A percentile compares a stretch with the other conserved stretches of the same genome.
Evolutionary conservation across 2,329 filamentous ascomycete genomes (phyloP).

Genomic region (Aspergillus niger): DNA sequence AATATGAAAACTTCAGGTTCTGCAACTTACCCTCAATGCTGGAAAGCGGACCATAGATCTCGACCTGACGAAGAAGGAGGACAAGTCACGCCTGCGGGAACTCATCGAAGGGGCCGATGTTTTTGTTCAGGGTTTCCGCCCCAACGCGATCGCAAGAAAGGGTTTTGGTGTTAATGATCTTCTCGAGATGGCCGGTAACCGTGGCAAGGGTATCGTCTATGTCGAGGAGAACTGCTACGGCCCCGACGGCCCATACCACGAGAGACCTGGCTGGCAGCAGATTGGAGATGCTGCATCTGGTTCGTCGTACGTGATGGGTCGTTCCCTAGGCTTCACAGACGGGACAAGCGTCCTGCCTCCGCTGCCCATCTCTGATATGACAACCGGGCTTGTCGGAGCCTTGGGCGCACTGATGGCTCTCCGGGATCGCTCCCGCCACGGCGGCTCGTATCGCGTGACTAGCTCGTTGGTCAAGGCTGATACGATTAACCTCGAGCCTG

Average conservation of each 20-base stretch:
- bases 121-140: conserved; percentile 57
- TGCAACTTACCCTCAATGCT: conserved; percentile 27
- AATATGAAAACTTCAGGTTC: conserved; percentile 9
- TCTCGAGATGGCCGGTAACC: conserved; percentile 41
- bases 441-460: conserved; percentile 28
- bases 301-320: conserved; percentile 41
- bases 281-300: conserved; percentile 50
- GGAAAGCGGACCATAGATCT: conserved; percentile 37
- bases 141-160: conserved; percentile 41
- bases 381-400: conserved; percentile 24
- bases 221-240: conserved; percentile 57
- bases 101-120: conserved; percentile 55
- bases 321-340: conserved; percentile 30
- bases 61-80: conserved; percentile 49
- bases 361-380: conserved; percentile 29
- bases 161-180: conserved; percentile 42
- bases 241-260: conserved; percentile 48
- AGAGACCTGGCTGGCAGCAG: conserved; percentile 55
- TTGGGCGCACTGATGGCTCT: conserved; percentile 21
- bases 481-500: conserved; percentile 30
- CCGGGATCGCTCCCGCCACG: conserved; percentile 20
- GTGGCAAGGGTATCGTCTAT: conserved; percentile 51
- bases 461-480: conserved; percentile 36
- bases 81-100: conserved; percentile 43
- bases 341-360: conserved; percentile 23